phyloP scores from a whole-genome alignment of 1,284 basidiomycete species.

The Puccinia polysora region DNA sequence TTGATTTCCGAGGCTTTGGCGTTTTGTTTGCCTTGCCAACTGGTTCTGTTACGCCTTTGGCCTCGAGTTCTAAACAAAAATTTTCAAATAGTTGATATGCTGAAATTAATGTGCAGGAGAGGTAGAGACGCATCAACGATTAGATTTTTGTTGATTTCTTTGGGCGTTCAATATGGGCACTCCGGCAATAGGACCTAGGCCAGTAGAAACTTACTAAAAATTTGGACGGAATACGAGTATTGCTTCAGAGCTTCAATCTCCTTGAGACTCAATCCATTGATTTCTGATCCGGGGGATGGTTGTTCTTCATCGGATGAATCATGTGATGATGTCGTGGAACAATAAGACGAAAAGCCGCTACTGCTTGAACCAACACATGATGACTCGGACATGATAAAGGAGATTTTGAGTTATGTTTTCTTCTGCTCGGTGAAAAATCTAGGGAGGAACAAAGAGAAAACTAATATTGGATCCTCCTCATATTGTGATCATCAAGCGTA shows the following conservation, averaged over 20 bases:
- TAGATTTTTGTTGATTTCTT: neutral
- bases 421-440: neutral
- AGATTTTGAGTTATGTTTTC: neutral
- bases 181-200: too few relatives aligned
- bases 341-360: neutral
- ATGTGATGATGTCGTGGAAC: neutral
- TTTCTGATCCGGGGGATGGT: neutral
- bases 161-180: too few relatives aligned
- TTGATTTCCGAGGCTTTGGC: neutral
- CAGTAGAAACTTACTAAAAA: constrained; percentile 26
- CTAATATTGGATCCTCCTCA: too few relatives aligned
- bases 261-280: constrained; percentile 7
- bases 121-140: neutral
- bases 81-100: constrained; percentile 36
- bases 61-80: constrained; percentile 24
- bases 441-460: neutral
- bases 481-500: too few relatives aligned
- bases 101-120: neutral
- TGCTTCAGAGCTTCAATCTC: constrained; percentile 26
- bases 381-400: constrained; percentile 4
- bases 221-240: constrained; percentile 35
- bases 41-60: neutral
- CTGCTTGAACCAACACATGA: neutral
- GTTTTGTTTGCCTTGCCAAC: neutral
- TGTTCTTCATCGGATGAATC: neutral